Evolutionary conservation across 192 early-diverging fungal genomes (phyloP).

Genomic region (Gaertneriomyces semiglobifer): DNA sequence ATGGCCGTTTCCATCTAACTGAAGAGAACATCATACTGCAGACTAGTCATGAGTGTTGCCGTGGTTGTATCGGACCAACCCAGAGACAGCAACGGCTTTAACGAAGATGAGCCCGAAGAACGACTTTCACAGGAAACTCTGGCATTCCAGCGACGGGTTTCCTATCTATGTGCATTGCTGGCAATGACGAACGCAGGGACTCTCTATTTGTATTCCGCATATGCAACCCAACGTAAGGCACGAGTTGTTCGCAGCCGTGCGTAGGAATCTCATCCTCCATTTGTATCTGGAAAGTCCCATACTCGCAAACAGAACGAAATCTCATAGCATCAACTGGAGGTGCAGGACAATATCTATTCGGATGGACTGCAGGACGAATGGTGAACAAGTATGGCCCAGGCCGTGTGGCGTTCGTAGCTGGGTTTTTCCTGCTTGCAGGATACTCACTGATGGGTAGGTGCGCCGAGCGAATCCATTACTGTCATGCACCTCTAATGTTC

Average conservation of each 20-base stretch:
- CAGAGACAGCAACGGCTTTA: no score
- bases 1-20: no score
- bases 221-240: conserved; percentile 36
- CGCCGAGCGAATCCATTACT: not conserved
- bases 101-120: no score
- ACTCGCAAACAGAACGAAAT: conserved; percentile 60
- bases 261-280: conserved; percentile 15
- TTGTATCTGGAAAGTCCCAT: conserved; percentile 48
- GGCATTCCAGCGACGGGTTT: no score
- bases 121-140: no score
- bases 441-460: conserved; percentile 14
- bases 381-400: conserved; percentile 41
- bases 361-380: conserved; percentile 55
- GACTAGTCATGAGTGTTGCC: not conserved
- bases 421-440: conserved; percentile 13
- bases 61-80: not conserved
- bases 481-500: not conserved
- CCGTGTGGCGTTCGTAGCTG: conserved; percentile 6
- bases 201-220: conserved; percentile 64
- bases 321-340: conserved; percentile 58
- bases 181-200: conserved; percentile 51
- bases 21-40: no score
- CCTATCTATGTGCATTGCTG: not conserved
- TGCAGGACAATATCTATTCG: conserved; percentile 61
- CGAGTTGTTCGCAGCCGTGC: not conserved